Evolutionary conservation across 768 basidiomycete genomes (phyloP).

Genomic region (Galerina marginata): DNA sequence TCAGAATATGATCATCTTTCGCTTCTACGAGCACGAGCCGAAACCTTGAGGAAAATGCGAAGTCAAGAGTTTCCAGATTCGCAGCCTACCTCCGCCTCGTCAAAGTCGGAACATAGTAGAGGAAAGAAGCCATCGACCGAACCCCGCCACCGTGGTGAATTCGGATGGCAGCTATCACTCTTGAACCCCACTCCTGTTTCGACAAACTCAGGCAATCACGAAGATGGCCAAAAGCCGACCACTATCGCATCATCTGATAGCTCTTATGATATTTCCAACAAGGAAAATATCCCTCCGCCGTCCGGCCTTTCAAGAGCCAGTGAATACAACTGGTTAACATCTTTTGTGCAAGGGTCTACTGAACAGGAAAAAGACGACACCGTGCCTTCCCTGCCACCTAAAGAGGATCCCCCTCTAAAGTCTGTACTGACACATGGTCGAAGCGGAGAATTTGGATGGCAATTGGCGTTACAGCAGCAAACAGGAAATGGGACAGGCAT

Average conservation of each 20-base stretch:
- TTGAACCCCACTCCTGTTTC: neutral
- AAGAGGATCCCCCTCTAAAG: too few relatives aligned
- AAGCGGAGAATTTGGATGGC: too few relatives aligned
- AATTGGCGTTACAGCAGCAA: too few relatives aligned
- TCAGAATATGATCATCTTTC: conserved; percentile 4
- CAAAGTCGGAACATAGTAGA: neutral
- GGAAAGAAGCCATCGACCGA: neutral
- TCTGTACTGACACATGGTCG: too few relatives aligned
- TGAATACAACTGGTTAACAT: conserved; percentile 6
- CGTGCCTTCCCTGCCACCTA: too few relatives aligned
- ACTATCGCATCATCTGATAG: neutral
- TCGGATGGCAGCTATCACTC: conserved; percentile 15
- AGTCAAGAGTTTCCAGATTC: neutral
- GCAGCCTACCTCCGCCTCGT: neutral
- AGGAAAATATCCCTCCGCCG: neutral
- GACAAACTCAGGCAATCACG: neutral
- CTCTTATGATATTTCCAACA: neutral
- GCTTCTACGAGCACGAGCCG: conserved; percentile 3
- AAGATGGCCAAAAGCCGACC: neutral
- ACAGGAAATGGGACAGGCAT: too few relatives aligned
- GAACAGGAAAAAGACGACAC: neutral
- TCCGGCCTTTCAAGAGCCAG: neutral
- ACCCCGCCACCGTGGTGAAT: conserved; percentile 3
- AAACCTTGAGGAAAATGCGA: conserved; percentile 2
- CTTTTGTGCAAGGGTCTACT: neutral